Evolutionary conservation across 2,329 filamentous ascomycete species (phyloP).

Genomic region (Phialophora tarda): DNA sequence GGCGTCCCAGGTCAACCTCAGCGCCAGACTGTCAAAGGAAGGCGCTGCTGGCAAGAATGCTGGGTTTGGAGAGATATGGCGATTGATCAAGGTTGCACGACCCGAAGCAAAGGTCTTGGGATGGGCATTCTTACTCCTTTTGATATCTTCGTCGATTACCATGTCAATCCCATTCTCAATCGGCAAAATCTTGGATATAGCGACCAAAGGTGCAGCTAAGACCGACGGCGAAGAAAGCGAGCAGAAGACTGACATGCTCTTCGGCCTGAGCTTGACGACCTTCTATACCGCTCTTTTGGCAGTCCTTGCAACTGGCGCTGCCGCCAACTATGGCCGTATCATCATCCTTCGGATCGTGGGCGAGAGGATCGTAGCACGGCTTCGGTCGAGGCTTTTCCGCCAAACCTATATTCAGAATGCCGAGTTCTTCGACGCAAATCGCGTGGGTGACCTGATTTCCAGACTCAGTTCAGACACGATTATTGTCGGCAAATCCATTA

Average conservation of each 20-base stretch:
- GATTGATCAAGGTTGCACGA: constrained; percentile 84
- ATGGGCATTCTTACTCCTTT: constrained; percentile 79
- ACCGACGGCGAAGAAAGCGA: constrained; percentile 33
- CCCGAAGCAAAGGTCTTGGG: constrained; percentile 80
- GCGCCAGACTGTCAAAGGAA: constrained; percentile 85
- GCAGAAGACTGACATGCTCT: constrained; percentile 70
- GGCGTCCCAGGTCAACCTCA: constrained; percentile 87
- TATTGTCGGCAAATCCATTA: constrained; percentile 98
- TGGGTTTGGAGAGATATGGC: constrained; percentile 77
- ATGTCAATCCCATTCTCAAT: constrained; percentile 98
- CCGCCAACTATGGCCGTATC: constrained; percentile 91
- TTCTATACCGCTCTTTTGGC: constrained; percentile 83
- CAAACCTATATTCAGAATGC: constrained; percentile 96
- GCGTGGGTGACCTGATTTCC: constrained; percentile 94
- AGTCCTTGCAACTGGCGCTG: constrained; percentile 80
- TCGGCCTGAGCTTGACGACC: constrained; percentile 81
- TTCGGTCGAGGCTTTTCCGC: constrained; percentile 87
- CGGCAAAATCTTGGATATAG: constrained; percentile 90
- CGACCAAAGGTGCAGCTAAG: constrained; percentile 69
- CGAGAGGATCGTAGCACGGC: constrained; percentile 87
- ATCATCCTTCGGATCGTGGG: constrained; percentile 92
- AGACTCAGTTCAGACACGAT: constrained; percentile 94
- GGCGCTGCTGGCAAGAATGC: constrained; percentile 62
- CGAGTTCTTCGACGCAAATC: constrained; percentile 92
- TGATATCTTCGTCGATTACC: constrained; percentile 89